phyloP scores from a whole-genome alignment of 1,284 basidiomycete species.

The Leccinum subrobustum region DNA sequence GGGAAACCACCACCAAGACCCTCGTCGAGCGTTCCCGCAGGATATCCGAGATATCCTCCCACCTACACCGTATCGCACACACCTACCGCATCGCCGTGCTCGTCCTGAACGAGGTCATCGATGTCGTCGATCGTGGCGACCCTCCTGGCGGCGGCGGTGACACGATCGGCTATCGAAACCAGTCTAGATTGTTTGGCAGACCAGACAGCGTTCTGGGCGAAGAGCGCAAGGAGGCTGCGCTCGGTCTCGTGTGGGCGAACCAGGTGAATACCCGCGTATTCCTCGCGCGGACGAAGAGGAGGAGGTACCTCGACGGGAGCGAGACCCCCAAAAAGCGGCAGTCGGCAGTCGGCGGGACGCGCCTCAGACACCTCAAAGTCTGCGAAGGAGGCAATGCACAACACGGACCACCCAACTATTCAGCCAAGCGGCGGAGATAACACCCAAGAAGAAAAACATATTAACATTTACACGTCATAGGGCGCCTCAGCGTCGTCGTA shows the following conservation, averaged over 20 bases:
- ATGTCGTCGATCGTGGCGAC: constrained; percentile 53
- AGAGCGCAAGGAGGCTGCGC: constrained; percentile 69
- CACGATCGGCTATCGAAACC: constrained; percentile 58
- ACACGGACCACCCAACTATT: no score
- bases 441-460: no score
- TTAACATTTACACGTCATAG: no score
- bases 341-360: not conserved
- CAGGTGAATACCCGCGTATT: constrained; percentile 83
- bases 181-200: constrained; percentile 75
- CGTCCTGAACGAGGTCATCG: constrained; percentile 86
- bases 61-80: constrained; percentile 68
- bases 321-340: constrained; percentile 22
- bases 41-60: constrained; percentile 62
- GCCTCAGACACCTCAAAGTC: no score
- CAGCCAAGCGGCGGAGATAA: no score
- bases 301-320: constrained; percentile 49
- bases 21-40: constrained; percentile 69
- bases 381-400: no score
- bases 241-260: constrained; percentile 92
- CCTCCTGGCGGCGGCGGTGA: constrained; percentile 11
- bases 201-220: constrained; percentile 56
- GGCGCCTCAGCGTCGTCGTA: no score
- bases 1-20: constrained; percentile 54
- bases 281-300: constrained; percentile 73
- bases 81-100: constrained; percentile 69